These are phyloP conservation scores for Paraconiothyrium brasiliense DNA, from an alignment of 2,329 filamentous ascomycete genomes.

Conservation along the genomic window DNA sequence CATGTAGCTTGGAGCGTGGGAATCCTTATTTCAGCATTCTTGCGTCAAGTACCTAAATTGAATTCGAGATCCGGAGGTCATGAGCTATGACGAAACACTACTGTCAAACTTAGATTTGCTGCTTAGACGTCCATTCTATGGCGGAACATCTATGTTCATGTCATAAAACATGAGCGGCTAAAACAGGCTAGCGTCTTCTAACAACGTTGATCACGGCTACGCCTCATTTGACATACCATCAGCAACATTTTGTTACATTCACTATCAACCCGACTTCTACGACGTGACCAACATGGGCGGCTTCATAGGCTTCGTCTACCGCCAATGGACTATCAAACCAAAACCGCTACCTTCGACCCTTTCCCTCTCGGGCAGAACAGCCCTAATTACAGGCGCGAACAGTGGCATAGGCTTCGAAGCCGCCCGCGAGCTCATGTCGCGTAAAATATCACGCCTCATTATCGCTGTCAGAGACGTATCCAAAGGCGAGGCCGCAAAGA, in stretches of 20 bases:
- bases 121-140: not conserved
- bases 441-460: slow-evolving; percentile 55
- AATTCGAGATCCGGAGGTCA: not conserved
- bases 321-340: slow-evolving; percentile 27
- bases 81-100: not conserved
- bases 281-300: slow-evolving; percentile 21
- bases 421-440: slow-evolving; percentile 57
- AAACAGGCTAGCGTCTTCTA: not conserved
- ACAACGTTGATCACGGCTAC: not conserved
- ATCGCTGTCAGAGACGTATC: slow-evolving; percentile 56
- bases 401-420: slow-evolving; percentile 62
- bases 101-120: not conserved
- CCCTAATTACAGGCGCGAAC: slow-evolving; percentile 62
- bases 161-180: not conserved
- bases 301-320: slow-evolving; percentile 24
- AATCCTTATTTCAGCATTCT: not conserved
- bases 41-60: not conserved
- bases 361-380: slow-evolving; percentile 54
- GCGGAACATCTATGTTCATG: too few species aligned
- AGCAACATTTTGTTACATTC: not conserved
- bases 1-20: not conserved
- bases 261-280: not conserved
- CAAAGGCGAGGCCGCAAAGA: slow-evolving; percentile 55
- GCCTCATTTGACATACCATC: not conserved
- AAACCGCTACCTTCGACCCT: slow-evolving; percentile 19